Percentiles rank a stretch among this genome's conserved stretches.
phyloP scores from a whole-genome alignment of 2,329 filamentous ascomycete genomes.

The Fusarium neocosmosporiellum region DNA sequence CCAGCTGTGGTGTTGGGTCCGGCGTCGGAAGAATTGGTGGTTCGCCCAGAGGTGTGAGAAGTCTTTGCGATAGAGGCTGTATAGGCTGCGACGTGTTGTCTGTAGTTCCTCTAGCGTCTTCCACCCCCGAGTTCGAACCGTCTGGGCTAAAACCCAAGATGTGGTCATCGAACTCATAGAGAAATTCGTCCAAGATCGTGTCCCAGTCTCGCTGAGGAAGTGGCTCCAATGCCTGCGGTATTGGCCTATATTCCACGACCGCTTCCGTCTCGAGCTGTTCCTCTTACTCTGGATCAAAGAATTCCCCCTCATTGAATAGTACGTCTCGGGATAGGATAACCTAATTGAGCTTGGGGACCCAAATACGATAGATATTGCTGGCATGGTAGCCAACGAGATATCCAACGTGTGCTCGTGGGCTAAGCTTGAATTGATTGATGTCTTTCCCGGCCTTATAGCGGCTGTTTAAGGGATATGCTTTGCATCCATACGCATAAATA shows the following conservation, averaged over 20 bases:
- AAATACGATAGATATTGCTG: slow-evolving; percentile 4
- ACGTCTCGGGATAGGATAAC: neutral
- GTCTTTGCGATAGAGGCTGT: neutral
- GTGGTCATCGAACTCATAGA: neutral
- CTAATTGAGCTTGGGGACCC: neutral
- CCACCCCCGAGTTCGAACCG: neutral
- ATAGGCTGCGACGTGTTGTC: neutral
- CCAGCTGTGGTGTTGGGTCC: neutral
- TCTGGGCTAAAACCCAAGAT: neutral
- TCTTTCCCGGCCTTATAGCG: neutral
- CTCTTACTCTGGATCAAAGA: neutral
- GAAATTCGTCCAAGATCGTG: neutral
- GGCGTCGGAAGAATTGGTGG: neutral
- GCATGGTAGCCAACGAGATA: slow-evolving; percentile 2
- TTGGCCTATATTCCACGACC: neutral
- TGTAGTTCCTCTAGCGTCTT: neutral
- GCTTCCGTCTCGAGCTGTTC: too few species aligned
- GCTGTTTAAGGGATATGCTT: neutral
- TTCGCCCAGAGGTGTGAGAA: neutral
- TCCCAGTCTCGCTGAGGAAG: neutral
- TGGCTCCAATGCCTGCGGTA: neutral
- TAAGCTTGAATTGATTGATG: neutral
- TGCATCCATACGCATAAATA: neutral
- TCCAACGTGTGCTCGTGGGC: neutral
- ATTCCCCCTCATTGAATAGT: neutral